Base-by-base conservation (phyloP, 1,284 basidiomycete species). In the Hymenochaete sp. region DNA sequence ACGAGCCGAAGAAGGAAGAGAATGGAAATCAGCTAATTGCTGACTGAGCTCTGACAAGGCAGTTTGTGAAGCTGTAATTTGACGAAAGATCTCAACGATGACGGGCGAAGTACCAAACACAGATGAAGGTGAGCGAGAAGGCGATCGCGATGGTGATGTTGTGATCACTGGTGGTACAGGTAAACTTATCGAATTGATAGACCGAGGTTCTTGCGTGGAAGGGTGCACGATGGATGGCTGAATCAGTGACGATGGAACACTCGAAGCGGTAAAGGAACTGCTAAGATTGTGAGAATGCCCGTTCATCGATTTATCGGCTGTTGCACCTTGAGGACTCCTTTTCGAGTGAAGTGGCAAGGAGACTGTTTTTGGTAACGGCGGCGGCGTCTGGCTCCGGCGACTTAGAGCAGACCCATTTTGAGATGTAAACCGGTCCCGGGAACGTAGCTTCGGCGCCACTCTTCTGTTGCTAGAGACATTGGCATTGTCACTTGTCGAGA, bases 361-460 rank as follows among this genome's bases (percentile, higher is more conserved):
- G 8, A 73, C 84, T 6, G 84, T 82, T 61, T 86, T 83, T n/a
- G 86, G 84, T 18, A 89, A 67, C 35, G 85, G 86, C 2, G 86
- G 86, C 2, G 86, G 86, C 0, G 81, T 79, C 13, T 71, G 73
- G 56, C 74, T 82, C 41, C 81, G 74, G 21, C 46, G 42, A 18
- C 31, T 44, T 9, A 32, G 35, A 11, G 41, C 16, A 40, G 44
- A 39, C n/a, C 49, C 41, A 37, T 47, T 47, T 25, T 49, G 44
- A 21, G 53, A 51, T 26, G 53, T 52, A 26, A 64, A 54, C 16
- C 53, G 54, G 36, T 59, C 57, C 28, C 57, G 53, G 19, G 58
- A 53, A 18, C 56, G 51, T 9, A 56, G 38, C 36, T 53, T 59
- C 7, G 48, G 47, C 11, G 38, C 38, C 11, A 32, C 10, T 11